Evolutionary conservation across 257 asterid species (phyloP), one percentile per base, ranked within the genome.

Genomic region (Lycium barbarum): DNA sequence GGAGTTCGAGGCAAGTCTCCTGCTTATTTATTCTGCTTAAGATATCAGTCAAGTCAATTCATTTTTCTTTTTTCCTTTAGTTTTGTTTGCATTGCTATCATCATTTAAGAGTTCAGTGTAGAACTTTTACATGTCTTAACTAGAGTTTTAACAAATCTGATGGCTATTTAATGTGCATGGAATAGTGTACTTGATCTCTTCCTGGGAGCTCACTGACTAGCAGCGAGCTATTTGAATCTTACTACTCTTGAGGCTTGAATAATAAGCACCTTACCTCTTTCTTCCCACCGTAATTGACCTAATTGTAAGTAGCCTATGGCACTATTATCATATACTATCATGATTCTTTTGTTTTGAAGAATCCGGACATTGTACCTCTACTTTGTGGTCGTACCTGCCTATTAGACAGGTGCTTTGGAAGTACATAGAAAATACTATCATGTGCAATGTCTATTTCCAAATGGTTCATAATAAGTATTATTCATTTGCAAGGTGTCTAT

Each of bases 1-100:
- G 0, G 97, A 93, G 54, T 93, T 93, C 86, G 92, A 94, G 92
- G 98, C 89, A 66, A 67, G 85, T 45, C 63, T 49, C 13, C 13
- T n/a, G 20, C 0, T 73, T 74, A 6, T 43, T n/a, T 20, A 18
- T 73, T 73, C n/a, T 73, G n/a, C 81, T 20, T 73, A 47, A 18
- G 10, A 18, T 43, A 4, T 20, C 61, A 11, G 40, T 6, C 35
- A 22, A 22, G 18, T 47, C n/a, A 47, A 73, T 73, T 72, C 59
- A 9, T 12, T 47, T 47, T 47, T 20, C 1, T 22, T n/a, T 8
- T 53, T 38, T 68, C 53, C 53, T 74, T 20, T 9, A 72, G 20
- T 45, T 72, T 45, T 26, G 14, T 20, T 9, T 4, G 68, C 68
- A 6, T n/a, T 8, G 35, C 17, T 62, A n/a, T n/a, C n/a, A 20